Percentiles rank a stretch among this genome's conserved stretches.
Conservation (phyloP, 371 early-diverging fungal species). For the Rhizopus arrhizus region DNA sequence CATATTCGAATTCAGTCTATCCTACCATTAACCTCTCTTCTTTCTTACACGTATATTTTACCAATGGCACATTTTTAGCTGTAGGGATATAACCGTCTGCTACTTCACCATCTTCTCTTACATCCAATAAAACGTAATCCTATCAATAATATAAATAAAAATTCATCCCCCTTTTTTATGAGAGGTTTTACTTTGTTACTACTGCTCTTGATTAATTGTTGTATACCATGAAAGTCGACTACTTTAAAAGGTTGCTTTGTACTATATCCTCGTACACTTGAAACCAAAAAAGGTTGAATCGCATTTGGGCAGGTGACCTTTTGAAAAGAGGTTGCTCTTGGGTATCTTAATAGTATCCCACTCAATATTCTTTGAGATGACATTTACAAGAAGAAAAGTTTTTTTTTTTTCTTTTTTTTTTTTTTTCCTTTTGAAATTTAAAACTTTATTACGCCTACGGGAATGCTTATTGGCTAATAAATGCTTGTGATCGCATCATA, state of each 20-base stretch:
- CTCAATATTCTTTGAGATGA: not conserved
- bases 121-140: conserved; percentile 55
- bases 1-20: conserved; percentile 55
- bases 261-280: not conserved
- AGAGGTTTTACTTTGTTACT: not conserved
- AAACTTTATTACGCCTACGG: too few relatives aligned
- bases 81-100: conserved; percentile 61
- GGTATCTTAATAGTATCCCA: not conserved
- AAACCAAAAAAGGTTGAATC: not conserved
- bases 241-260: not conserved
- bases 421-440: too few relatives aligned
- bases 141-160: not conserved
- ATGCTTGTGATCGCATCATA: too few relatives aligned
- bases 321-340: not conserved
- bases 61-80: conserved; percentile 62
- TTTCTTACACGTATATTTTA: conserved; percentile 20
- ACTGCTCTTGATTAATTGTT: conserved; percentile 3
- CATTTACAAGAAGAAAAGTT: not conserved
- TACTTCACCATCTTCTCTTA: conserved; percentile 61
- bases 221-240: conserved; percentile 5
- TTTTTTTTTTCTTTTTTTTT: not conserved
- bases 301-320: not conserved
- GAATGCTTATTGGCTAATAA: too few relatives aligned
- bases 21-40: not conserved
- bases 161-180: too few relatives aligned